These are phyloP conservation scores for Paratinospora sagittata DNA, from an alignment of 164 flowering plant genomes.

Conservation along the genomic window DNA sequence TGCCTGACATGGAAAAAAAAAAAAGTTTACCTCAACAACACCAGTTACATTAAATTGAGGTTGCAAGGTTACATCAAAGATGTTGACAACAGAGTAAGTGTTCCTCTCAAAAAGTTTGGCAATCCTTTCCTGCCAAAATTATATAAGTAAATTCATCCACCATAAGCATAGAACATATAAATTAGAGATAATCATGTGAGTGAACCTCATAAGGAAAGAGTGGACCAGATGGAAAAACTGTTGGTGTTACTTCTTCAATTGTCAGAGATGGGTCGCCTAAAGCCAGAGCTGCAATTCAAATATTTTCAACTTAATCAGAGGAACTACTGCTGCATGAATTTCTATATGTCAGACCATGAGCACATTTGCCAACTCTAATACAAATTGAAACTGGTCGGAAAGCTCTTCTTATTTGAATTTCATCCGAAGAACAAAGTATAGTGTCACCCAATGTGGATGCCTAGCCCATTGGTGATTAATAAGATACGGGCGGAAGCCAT, in stretches of 20 bases:
- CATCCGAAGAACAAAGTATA: background rate
- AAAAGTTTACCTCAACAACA: conserved; percentile 73
- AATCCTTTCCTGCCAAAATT: conserved; percentile 63
- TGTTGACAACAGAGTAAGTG: conserved; percentile 88
- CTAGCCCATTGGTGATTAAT: background rate
- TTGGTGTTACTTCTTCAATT: conserved; percentile 80
- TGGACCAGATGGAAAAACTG: conserved; percentile 54
- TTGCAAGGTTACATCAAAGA: conserved; percentile 87
- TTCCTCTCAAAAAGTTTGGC: conserved; percentile 79
- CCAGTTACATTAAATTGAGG: conserved; percentile 89
- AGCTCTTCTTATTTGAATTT: background rate
- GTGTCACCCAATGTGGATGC: background rate
- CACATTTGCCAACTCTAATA: background rate
- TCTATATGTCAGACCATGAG: background rate
- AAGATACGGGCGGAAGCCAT: background rate
- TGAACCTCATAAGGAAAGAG: conserved; percentile 81
- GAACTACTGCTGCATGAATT: background rate
- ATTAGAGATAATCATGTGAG: background rate
- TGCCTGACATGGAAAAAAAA: background rate
- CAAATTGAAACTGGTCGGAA: background rate
- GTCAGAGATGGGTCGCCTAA: conserved; percentile 80
- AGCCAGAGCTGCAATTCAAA: conserved; percentile 59
- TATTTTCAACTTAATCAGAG: conserved; percentile 4
- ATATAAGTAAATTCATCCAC: conserved; percentile 19
- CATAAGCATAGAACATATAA: conserved; percentile 7